A percentile compares a stretch with the other conserved stretches of the same genome.
These are phyloP conservation scores for Lipomyces sp. DNA, from an alignment of 805 yeast species.

Conservation along the genomic window DNA sequence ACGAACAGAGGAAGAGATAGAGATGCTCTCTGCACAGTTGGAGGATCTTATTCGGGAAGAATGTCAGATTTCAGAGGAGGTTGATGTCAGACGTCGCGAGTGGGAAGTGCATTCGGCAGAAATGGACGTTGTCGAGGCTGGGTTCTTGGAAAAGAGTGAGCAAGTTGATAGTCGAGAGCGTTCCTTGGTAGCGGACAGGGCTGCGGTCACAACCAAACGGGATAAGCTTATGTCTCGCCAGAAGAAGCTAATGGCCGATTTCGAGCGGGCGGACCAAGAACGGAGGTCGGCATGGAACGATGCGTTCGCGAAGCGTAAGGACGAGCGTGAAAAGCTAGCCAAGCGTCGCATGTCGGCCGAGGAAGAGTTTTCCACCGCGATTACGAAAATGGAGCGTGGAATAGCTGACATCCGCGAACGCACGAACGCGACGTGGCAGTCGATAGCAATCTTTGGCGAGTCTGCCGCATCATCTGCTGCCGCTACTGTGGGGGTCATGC, in stretches of 20 bases:
- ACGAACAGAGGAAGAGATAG: constrained; percentile 39
- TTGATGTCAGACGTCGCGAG: constrained; percentile 13
- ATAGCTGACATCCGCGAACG: constrained; percentile 32
- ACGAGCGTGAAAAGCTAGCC: constrained; percentile 32
- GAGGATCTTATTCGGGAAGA: constrained; percentile 19
- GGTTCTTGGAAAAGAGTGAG: constrained; percentile 15
- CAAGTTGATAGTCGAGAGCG: constrained; percentile 25
- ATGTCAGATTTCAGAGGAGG: not conserved
- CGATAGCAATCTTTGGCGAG: constrained; percentile 9
- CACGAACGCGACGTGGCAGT: constrained; percentile 27
- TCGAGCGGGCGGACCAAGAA: constrained; percentile 34
- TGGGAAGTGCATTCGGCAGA: constrained; percentile 28
- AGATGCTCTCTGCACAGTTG: constrained; percentile 15
- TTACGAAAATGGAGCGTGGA: constrained; percentile 37
- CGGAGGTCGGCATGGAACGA: constrained; percentile 27
- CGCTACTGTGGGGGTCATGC: constrained; percentile 5
- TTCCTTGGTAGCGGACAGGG: constrained; percentile 30
- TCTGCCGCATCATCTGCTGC: constrained; percentile 5
- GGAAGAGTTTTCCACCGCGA: constrained; percentile 37
- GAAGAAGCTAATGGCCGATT: constrained; percentile 31
- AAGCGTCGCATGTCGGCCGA: constrained; percentile 35
- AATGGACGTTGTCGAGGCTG: constrained; percentile 18
- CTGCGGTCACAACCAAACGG: constrained; percentile 27
- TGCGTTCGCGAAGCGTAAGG: constrained; percentile 31
- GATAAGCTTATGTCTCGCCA: constrained; percentile 34